A percentile compares a stretch with the other conserved stretches of the same genome.
Evolutionary conservation across 169 alveolate species (phyloP).

Genomic region (Prorocentrum cordatum): DNA sequence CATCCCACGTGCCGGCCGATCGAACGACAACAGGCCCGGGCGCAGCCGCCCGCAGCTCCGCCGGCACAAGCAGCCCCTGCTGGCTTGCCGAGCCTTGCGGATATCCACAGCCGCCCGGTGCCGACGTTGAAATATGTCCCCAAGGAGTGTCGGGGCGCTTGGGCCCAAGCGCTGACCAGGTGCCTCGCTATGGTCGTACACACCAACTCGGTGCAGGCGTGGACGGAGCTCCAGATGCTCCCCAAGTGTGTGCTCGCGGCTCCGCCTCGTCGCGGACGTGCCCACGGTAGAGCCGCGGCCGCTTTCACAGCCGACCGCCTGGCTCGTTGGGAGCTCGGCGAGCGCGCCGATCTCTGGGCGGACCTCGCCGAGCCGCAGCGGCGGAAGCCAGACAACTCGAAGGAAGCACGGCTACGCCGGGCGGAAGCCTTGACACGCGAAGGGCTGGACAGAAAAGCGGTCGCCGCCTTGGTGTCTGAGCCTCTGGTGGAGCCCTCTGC

Average conservation of each 20-base stretch:
- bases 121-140: conserved; percentile 4
- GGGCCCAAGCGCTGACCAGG: not conserved
- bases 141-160: not conserved
- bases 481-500: too few relatives aligned
- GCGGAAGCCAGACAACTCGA: too few relatives aligned
- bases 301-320: not conserved
- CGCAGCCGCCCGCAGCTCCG: not conserved
- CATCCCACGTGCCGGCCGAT: conserved; percentile 13
- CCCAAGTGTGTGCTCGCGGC: not conserved
- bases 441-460: too few relatives aligned
- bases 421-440: too few relatives aligned
- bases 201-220: not conserved
- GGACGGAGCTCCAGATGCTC: not conserved
- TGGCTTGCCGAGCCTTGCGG: not conserved
- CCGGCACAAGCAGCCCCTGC: not conserved
- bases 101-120: not conserved
- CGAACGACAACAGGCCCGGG: not conserved
- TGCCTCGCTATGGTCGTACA: not conserved
- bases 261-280: not conserved
- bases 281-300: not conserved
- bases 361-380: not conserved
- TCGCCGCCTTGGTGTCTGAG: too few relatives aligned
- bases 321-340: not conserved
- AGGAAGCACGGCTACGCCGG: too few relatives aligned
- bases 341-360: not conserved